Conservation (phyloP, 2,329 filamentous ascomycete genomes). For the Cordyceps militaris region DNA sequence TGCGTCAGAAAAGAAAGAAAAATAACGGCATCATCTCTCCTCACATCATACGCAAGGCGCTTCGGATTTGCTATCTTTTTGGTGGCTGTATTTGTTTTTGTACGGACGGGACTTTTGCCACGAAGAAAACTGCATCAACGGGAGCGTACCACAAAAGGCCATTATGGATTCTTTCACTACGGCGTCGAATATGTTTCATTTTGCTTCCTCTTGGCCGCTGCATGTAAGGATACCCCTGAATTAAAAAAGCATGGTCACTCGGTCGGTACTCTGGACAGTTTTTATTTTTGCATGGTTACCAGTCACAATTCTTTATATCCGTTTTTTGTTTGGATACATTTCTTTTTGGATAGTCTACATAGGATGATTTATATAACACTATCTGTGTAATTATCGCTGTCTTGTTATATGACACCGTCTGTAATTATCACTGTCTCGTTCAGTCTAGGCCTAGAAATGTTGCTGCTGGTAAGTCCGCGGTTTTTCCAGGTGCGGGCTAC, state of each 20-base stretch:
- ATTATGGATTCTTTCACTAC: not conserved
- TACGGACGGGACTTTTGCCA: not conserved
- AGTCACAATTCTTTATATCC: not conserved
- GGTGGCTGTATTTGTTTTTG: not conserved
- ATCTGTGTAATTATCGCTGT: too few species aligned
- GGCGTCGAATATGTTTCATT: conserved; percentile 7
- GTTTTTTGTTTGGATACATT: too few species aligned
- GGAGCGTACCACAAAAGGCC: conserved; percentile 3
- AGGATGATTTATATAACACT: not conserved
- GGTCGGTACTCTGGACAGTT: not conserved
- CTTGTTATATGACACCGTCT: too few species aligned
- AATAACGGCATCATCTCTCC: conserved; percentile 10
- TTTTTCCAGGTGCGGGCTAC: too few species aligned
- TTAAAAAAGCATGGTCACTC: conserved; percentile 5
- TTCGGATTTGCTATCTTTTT: not conserved
- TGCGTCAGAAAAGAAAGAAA: not conserved
- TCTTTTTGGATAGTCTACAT: not conserved
- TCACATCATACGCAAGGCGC: conserved; percentile 2
- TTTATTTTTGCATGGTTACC: not conserved
- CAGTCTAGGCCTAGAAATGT: too few species aligned
- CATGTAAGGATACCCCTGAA: conserved; percentile 12
- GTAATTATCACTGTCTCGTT: too few species aligned
- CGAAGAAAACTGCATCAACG: not conserved
- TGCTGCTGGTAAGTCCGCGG: too few species aligned
- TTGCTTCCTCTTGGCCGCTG: conserved; percentile 8